Evolutionary conservation across 129 eudicot species (phyloP), one percentile per base, ranked within the genome.

Genomic region (Lonicera japonica): DNA sequence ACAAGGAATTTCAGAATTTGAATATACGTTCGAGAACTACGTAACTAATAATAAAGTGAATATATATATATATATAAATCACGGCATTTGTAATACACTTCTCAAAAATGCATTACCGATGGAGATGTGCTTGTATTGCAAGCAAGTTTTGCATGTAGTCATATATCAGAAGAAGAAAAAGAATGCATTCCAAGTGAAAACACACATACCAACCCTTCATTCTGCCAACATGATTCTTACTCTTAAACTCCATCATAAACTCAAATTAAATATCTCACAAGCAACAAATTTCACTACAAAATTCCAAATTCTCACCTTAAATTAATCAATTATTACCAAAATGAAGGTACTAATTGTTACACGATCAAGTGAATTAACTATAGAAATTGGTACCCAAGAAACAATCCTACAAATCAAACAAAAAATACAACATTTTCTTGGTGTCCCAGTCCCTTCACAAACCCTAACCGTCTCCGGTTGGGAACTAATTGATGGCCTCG

Each of bases 401-500:
- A 61, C 82, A 52, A 77, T 81, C 34, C 71, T 73, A 8, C 77
- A 81, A 65, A 77, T 77, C 50, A 81, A 81, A 58, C 77, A 68
- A 12, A 73, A 73, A 65, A 59, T 81, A 17, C 55, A 73, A 29
- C 52, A 67, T 4, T 65, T 80, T 22, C 63, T 77, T 57, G 40
- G 66, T 2, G 34, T 60, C 14, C 67, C 66, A 15, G 54, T 60
- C 22, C 10, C 41, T 43, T 69, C 41, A 16, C 66, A 69, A 38
- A 21, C 25, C 19, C 95, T 90, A n/a, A 71, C 73, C 1, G 78
- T 91, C 21, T 69, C 72, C 20, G 94, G 79, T 21, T 78, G 82
- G 80, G 97, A 91, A 54, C 60, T 91, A 43, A 78, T 84, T 39
- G 97, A 91, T 25, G 95, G 90, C 51, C 86, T 91, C 21, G 95